Base-by-base conservation (phyloP, 495 filamentous ascomycete species). In the Aspergillus cavernicola region DNA sequence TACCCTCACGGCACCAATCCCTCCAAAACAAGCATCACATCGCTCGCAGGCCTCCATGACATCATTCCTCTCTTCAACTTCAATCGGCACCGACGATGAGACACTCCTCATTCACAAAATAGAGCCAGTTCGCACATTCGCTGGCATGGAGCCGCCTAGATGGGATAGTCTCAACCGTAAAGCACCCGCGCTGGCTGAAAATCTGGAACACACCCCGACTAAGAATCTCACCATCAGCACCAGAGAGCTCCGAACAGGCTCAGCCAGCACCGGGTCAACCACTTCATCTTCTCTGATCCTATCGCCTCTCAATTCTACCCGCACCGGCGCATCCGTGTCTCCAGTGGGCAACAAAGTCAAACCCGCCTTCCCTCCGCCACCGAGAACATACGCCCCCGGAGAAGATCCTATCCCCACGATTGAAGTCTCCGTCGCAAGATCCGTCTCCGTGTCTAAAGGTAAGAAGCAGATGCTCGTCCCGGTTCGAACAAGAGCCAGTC, bases 341-440 rank as follows among this genome's bases (percentile, higher is more conserved):
- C 64, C 66, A 15, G 22, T 40, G 1, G 36, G 19, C 23, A 50
- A 12, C 31, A 53, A 46, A 26, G 45, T 43, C 11, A 8, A 45
- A 41, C n/a, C n/a, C n/a, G n/a, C n/a, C 19, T 53, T 53, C 6
- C 54, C 59, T 7, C 35, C 61, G 2, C 57, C 40, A 20, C 49
- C 55, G 1, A 52, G 26, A 33, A 50, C 47, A 13, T 40, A 33
- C 9, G 35, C 23, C 10, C 36, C 45, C 0, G 45, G 55, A 18
- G 36, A 42, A 11, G 37, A 53, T 3, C 44, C 55, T 22, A 46
- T 59, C 9, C 69, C 67, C 5, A 64, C 48, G 0, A 58, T 74
- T 18, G 66, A 74, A 39, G 57, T 77, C 23, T 75, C 74, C 2
- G 67, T 65, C 26, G 74, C 74, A 6, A 56, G 70, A 12, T 74